Evolutionary conservation across 108 stramenopile genomes (phyloP).

Genomic region (Nitzschia sp.): DNA sequence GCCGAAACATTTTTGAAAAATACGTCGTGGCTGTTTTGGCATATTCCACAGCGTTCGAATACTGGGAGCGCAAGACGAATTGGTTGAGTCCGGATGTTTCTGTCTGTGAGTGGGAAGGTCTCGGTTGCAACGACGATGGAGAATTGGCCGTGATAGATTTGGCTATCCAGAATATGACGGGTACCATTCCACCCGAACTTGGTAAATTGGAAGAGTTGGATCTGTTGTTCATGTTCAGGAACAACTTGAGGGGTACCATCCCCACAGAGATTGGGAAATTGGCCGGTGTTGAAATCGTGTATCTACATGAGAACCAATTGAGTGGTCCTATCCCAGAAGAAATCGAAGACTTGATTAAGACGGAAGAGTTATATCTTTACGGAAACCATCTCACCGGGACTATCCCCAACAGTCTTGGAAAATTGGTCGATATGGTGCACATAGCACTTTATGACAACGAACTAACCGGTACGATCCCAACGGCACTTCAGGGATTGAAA

Average conservation of each 20-base stretch:
- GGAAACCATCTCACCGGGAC: conserved; percentile 9
- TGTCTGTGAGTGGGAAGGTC: conserved; percentile 54
- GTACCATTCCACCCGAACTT: conserved; percentile 9
- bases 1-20: neutral
- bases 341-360: neutral
- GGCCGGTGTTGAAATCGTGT: neutral
- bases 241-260: conserved; percentile 12
- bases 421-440: neutral
- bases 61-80: conserved; percentile 1
- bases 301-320: conserved; percentile 12
- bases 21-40: neutral
- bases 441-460: neutral
- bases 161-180: conserved; percentile 41
- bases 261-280: conserved; percentile 17
- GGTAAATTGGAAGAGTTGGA: conserved; percentile 38
- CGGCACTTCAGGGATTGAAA: neutral
- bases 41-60: neutral
- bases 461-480: neutral
- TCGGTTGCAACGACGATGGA: conserved; percentile 48
- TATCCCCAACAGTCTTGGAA: neutral
- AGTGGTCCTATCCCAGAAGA: conserved; percentile 7
- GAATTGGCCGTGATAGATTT: conserved; percentile 46
- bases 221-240: conserved; percentile 22
- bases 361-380: neutral
- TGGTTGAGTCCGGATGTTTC: conserved; percentile 11